Evolutionary conservation across 2,329 filamentous ascomycete species (phyloP).

Genomic region (Aspergillus quadricinctus): DNA sequence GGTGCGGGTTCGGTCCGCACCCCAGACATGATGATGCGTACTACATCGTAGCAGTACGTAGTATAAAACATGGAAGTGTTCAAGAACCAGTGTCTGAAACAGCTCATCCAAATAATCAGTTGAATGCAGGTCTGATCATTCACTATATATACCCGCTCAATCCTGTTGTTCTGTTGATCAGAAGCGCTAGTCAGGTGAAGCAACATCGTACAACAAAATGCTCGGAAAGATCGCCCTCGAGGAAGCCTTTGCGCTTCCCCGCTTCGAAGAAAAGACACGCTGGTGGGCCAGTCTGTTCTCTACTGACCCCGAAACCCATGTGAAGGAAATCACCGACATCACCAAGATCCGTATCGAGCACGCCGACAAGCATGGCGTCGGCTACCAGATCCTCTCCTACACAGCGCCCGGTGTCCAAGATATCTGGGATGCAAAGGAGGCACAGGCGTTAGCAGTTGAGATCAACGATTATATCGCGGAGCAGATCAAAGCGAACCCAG

Average conservation of each 20-base stretch:
- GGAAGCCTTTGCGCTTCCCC: slow-evolving; percentile 59
- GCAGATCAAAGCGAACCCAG: slow-evolving; percentile 38
- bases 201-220: slow-evolving; percentile 38
- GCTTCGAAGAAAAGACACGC: slow-evolving; percentile 54
- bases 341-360: slow-evolving; percentile 40
- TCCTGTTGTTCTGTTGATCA: not conserved
- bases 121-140: not conserved
- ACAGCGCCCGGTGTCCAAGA: slow-evolving; percentile 48
- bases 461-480: slow-evolving; percentile 47
- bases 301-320: slow-evolving; percentile 55
- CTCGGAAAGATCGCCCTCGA: slow-evolving; percentile 59
- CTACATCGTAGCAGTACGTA: not conserved
- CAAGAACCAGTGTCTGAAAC: not conserved
- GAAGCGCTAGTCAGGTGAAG: not conserved
- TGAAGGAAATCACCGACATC: slow-evolving; percentile 52
- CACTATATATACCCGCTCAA: not conserved
- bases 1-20: not conserved
- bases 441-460: slow-evolving; percentile 41
- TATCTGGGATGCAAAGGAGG: slow-evolving; percentile 42
- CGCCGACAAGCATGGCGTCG: slow-evolving; percentile 44
- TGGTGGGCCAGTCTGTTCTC: slow-evolving; percentile 61
- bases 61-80: not conserved
- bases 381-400: slow-evolving; percentile 46
- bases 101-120: not conserved
- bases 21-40: not conserved